Evolutionary conservation across 495 filamentous ascomycete genomes (phyloP), one percentile per base, ranked within the genome.

Genomic region (Aspergillus olivimuriae): DNA sequence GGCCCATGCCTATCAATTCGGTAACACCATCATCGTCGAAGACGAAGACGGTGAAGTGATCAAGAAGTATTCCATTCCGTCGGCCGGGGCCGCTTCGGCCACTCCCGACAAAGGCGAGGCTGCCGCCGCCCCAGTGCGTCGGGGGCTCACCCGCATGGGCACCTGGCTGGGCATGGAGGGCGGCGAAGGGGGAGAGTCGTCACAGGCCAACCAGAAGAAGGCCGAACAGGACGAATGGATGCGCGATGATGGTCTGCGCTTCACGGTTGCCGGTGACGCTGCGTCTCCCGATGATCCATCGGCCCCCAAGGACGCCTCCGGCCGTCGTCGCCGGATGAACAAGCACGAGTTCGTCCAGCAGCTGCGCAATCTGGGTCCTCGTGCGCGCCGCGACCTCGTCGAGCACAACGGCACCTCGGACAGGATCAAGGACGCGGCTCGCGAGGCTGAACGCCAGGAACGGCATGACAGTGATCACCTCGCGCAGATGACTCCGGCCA

Each of bases 41-140:
- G 90, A 99, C 53, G 89, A 91, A 60, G 86, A 95, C 58, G 94
- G 94, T 21, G 94, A 99, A 57, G 94, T 99, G 10, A 78, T 99
- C 60, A 94, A 94, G 72, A 94, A 92, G 46, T 97, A 95, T 60
- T 87, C 94, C 41, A 82, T 96, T 21, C 85, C 89, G 9, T 52
- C 55, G 52, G 60, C 60, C 9, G 31, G 31, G 1, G 5, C 31
- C 10, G 16, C 33, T 17, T 34, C 33, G 1, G 33, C 4, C 33
- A 12, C 18, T 17, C 14, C 34, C 34, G 34, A 55, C 31, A 58
- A 28, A 36, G 47, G 50, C n/a, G 52, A 53, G 35, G 53, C 57
- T 41, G 46, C 58, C 24, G 50, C 53, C 33, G 57, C 65, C 5
- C 60, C 60, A 4, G 61, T 78, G 16, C 63, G 75, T 17, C 68